phyloP scores from a whole-genome alignment of 768 basidiomycete species.

The Tylopilus vinaceipallidus region DNA sequence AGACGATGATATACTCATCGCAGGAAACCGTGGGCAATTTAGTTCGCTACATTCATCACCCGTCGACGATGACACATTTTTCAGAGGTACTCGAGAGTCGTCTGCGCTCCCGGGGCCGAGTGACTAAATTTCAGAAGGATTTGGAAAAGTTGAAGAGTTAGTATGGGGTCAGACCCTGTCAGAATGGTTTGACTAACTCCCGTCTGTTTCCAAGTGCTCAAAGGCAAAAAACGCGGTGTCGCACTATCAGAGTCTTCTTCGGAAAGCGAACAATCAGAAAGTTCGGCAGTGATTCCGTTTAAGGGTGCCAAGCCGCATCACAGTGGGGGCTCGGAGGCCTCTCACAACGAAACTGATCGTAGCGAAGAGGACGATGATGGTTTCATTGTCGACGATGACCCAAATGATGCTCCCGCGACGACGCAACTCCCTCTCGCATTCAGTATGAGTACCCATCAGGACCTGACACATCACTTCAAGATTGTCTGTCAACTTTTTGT shows the following conservation, averaged over 20 bases:
- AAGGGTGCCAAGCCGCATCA: slow-evolving; percentile 44
- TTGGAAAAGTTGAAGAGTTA: slow-evolving; percentile 66
- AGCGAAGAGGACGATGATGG: slow-evolving; percentile 30
- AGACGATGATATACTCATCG: slow-evolving; percentile 41
- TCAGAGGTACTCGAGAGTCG: slow-evolving; percentile 66
- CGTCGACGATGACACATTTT: neutral
- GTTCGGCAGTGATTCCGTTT: slow-evolving; percentile 36
- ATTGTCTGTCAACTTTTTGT: slow-evolving; percentile 86
- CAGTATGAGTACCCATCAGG: slow-evolving; percentile 77
- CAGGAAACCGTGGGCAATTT: slow-evolving; percentile 50
- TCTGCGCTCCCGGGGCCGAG: slow-evolving; percentile 58
- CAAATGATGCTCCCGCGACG: slow-evolving; percentile 34
- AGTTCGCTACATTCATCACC: neutral
- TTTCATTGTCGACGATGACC: slow-evolving; percentile 69
- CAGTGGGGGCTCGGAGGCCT: slow-evolving; percentile 36
- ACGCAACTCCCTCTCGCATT: slow-evolving; percentile 70
- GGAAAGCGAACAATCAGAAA: slow-evolving; percentile 31
- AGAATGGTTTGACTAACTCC: neutral
- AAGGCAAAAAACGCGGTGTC: slow-evolving; percentile 46
- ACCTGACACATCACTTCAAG: slow-evolving; percentile 79
- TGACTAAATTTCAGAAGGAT: slow-evolving; percentile 58
- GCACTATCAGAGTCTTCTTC: slow-evolving; percentile 31
- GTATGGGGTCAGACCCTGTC: neutral
- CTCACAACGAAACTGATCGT: slow-evolving; percentile 32
- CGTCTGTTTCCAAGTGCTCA: slow-evolving; percentile 6